Evolutionary conservation across 495 filamentous ascomycete species (phyloP).

Genomic region (Rhypophila decipiens): DNA sequence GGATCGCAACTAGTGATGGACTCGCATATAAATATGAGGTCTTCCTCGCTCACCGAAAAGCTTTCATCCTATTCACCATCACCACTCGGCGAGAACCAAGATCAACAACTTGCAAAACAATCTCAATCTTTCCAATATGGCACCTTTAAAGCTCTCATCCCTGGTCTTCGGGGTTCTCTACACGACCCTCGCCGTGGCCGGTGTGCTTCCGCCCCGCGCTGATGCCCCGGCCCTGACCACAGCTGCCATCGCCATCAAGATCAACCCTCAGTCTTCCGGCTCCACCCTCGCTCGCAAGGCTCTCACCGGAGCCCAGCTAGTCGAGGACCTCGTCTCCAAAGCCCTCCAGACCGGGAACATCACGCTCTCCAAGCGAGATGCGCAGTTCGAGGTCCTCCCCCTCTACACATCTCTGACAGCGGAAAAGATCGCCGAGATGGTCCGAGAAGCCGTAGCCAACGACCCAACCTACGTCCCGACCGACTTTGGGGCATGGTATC

Average conservation of each 20-base stretch:
- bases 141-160: too few relatives aligned
- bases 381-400: background rate
- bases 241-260: background rate
- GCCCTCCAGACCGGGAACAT: background rate
- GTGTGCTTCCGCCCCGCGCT: too few relatives aligned
- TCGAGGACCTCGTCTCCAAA: background rate
- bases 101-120: too few relatives aligned
- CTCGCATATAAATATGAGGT: too few relatives aligned
- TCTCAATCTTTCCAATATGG: too few relatives aligned
- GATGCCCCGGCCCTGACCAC: background rate
- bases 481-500: background rate
- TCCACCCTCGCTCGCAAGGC: too few relatives aligned
- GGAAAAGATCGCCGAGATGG: background rate
- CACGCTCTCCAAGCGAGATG: background rate
- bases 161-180: too few relatives aligned
- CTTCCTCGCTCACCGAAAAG: too few relatives aligned
- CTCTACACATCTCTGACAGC: background rate
- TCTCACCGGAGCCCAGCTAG: background rate
- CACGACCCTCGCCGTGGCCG: too few relatives aligned
- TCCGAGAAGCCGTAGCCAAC: background rate
- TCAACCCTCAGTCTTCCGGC: background rate
- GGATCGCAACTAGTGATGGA: too few relatives aligned
- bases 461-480: background rate
- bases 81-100: too few relatives aligned
- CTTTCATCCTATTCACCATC: too few relatives aligned